Evolutionary conservation across 371 early-diverging fungal genomes (phyloP), one percentile per base, ranked within the genome.

Genomic region (Mucor irregularis): DNA sequence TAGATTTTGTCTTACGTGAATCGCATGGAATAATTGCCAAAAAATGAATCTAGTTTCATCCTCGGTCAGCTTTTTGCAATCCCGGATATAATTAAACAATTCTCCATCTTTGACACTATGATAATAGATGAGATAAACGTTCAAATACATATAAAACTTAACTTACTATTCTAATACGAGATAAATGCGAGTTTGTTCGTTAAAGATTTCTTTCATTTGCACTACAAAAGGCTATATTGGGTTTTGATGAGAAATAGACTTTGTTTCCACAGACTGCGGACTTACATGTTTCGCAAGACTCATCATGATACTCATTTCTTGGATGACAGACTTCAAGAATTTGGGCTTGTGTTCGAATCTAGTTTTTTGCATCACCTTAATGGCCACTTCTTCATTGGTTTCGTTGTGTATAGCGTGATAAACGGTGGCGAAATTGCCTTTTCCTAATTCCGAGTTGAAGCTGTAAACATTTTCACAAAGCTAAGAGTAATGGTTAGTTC

Each of bases 51-150:
- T 85, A 1, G 94, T 80, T 43, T 94, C 91, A 13, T 64, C 53
- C 69, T 96, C 97, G 10, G 85, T 71, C 50, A 94, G 84, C 21
- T 72, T 71, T 35, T 86, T 85, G 24, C 85, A 82, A 22, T 78
- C 72, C 6, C 90, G 87, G 39, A 97, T 91, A 29, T 88, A 86
- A 35, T 95, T 93, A 66, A 97, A 98, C n/a, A 98, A 69, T 65
- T 98, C 98, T 22, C 97, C 97, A 48, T 89, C 95, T 28, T 58
- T 61, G 0, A 83, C 82, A 40, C 87, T 83, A 61, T 6, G 17
- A 2, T 44, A 5, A 44, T 7, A n/a, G n/a, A n/a, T n/a, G n/a
- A n/a, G n/a, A n/a, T n/a, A 22, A 19, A 19, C 31, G 31, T 33
- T 5, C 3, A 28, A 0, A 22, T 28, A 4, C 0, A 28, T 16